These are phyloP conservation scores for Melaleuca alternifolia DNA, from an alignment of 345 rosid genomes.

Conservation along the genomic window DNA sequence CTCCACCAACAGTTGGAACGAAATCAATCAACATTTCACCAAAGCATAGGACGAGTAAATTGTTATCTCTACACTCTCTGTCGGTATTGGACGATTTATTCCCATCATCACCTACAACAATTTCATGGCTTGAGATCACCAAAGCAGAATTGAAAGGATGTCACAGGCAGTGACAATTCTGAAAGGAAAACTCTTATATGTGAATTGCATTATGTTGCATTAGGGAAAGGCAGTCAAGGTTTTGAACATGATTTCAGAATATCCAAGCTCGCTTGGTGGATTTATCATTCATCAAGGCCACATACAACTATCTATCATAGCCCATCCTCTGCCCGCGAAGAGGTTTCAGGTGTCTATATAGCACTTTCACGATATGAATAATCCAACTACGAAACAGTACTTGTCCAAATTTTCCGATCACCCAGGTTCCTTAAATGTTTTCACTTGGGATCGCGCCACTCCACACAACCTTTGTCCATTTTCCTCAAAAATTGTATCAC, in stretches of 20 bases:
- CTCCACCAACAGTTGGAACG: slow-evolving; percentile 76
- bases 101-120: neutral
- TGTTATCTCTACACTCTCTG: neutral
- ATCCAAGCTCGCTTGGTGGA: neutral
- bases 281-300: neutral
- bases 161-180: neutral
- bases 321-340: neutral
- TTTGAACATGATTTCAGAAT: neutral
- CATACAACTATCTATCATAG: neutral
- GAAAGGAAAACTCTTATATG: neutral
- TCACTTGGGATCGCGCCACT: neutral
- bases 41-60: slow-evolving; percentile 58
- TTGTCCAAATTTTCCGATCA: neutral
- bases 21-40: slow-evolving; percentile 96
- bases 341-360: neutral
- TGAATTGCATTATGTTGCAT: neutral
- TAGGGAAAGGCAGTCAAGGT: neutral
- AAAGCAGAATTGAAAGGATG: neutral
- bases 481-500: neutral
- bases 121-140: neutral
- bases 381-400: neutral
- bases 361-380: neutral
- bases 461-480: neutral
- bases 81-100: neutral
- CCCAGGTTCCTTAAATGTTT: neutral